Conservation (phyloP, 164 flowering plant genomes). For the Kingdonia uniflora region DNA sequence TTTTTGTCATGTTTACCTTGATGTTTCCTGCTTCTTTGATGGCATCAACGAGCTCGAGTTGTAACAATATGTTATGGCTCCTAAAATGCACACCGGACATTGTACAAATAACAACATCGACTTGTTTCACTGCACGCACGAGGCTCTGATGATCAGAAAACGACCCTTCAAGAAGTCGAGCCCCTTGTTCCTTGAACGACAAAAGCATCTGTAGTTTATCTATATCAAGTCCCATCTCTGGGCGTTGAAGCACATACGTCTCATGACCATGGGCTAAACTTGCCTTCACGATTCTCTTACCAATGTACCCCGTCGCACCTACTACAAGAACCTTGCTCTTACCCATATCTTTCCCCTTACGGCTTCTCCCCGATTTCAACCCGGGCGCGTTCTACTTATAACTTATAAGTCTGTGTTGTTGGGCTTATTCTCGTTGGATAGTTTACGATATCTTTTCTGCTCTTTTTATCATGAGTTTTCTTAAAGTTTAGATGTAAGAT, state of each 20-base stretch:
- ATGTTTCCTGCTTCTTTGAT: constrained; percentile 64
- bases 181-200: constrained; percentile 26
- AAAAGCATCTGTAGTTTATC: constrained; percentile 39
- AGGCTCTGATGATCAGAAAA: constrained; percentile 42
- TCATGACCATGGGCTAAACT: constrained; percentile 32
- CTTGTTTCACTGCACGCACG: constrained; percentile 47
- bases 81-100: constrained; percentile 49
- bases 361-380: too few species aligned
- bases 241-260: constrained; percentile 36
- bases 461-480: too few species aligned
- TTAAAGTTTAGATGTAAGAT: too few species aligned
- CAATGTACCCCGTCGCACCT: constrained; percentile 59
- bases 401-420: too few species aligned
- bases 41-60: constrained; percentile 57
- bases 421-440: too few species aligned
- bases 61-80: constrained; percentile 39
- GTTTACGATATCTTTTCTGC: too few species aligned
- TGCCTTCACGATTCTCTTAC: constrained; percentile 48
- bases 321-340: constrained; percentile 34
- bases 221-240: constrained; percentile 43
- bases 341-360: background rate
- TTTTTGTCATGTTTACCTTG: too few species aligned
- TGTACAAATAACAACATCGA: constrained; percentile 52
- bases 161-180: constrained; percentile 21
- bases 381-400: too few species aligned